Percentiles rank a stretch among this genome's conserved stretches.
These are phyloP conservation scores for Alternaria gansuensis DNA, from an alignment of 2,329 filamentous ascomycete genomes.

Conservation along the genomic window DNA sequence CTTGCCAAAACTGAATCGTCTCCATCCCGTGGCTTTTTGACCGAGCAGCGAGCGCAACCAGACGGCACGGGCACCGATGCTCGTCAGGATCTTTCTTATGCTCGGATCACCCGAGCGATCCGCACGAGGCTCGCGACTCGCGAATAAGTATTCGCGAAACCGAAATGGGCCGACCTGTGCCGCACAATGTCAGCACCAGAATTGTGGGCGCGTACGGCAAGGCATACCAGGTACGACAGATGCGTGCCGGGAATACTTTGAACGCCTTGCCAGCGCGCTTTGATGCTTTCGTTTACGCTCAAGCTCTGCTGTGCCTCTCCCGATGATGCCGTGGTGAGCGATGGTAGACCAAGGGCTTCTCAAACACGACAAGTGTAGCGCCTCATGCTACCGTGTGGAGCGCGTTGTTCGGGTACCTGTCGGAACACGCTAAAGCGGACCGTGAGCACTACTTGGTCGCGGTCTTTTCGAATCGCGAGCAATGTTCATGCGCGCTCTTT, in stretches of 20 bases:
- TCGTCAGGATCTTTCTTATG: conserved; percentile 39
- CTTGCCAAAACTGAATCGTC: conserved; percentile 21
- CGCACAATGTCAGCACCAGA: conserved; percentile 22
- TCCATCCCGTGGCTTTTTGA: conserved; percentile 21
- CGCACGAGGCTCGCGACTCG: conserved; percentile 38
- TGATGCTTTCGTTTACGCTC: not conserved
- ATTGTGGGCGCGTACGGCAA: conserved; percentile 19
- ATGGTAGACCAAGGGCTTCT: conserved; percentile 16
- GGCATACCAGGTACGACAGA: conserved; percentile 12
- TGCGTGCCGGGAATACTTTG: conserved; percentile 14
- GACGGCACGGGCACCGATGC: conserved; percentile 42
- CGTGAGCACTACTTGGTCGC: conserved; percentile 13
- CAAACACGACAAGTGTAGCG: conserved; percentile 20
- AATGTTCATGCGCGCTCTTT: conserved; percentile 43
- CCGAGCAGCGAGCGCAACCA: conserved; percentile 35
- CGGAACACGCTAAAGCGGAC: conserved; percentile 13
- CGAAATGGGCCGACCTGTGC: conserved; percentile 28
- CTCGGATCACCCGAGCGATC: conserved; percentile 46
- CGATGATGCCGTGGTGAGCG: conserved; percentile 20
- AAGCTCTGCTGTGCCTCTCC: conserved; percentile 14
- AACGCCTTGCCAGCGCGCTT: conserved; percentile 17
- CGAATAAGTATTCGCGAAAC: conserved; percentile 38
- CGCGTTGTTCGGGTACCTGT: conserved; percentile 21
- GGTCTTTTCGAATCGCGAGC: conserved; percentile 39
- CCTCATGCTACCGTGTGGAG: conserved; percentile 14